Evolutionary conservation across 2,329 filamentous ascomycete species (phyloP).

Genomic region (Botryosphaeria dothidea): DNA sequence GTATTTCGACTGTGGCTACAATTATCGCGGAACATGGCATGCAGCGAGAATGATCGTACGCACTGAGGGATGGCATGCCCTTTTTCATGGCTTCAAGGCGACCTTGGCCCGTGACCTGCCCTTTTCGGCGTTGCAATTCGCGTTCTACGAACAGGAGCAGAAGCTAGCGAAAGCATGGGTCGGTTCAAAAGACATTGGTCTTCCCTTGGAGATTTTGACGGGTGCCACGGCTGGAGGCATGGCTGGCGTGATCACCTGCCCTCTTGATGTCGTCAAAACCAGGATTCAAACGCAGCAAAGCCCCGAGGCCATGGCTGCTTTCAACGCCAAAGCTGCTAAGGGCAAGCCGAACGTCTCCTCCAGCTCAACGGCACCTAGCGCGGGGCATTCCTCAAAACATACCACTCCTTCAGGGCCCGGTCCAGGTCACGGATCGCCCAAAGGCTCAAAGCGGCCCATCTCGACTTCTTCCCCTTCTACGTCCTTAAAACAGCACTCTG

Average conservation of each 20-base stretch:
- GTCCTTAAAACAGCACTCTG: constrained; percentile 74
- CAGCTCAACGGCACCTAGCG: neutral
- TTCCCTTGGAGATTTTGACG: constrained; percentile 82
- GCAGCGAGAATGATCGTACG: constrained; percentile 83
- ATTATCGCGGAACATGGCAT: constrained; percentile 84
- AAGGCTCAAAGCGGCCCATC: constrained; percentile 67
- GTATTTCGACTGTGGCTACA: constrained; percentile 90
- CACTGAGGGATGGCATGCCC: constrained; percentile 76
- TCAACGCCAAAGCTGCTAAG: neutral
- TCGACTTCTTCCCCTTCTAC: constrained; percentile 90
- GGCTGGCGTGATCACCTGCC: constrained; percentile 91
- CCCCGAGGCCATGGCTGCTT: constrained; percentile 35
- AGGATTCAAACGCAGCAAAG: constrained; percentile 90
- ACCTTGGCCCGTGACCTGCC: constrained; percentile 92
- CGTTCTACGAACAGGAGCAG: constrained; percentile 96
- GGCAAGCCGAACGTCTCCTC: neutral
- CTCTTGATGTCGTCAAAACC: constrained; percentile 96
- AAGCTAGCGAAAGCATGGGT: constrained; percentile 77
- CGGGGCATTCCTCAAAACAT: constrained; percentile 31
- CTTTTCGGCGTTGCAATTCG: constrained; percentile 95
- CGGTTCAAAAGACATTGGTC: constrained; percentile 78
- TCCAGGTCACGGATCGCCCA: constrained; percentile 28
- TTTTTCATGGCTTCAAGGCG: constrained; percentile 97
- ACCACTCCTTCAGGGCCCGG: constrained; percentile 25
- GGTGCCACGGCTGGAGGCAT: constrained; percentile 88